Percentiles rank a stretch among this genome's conserved stretches.
These are phyloP conservation scores for Globisporangium parvum DNA, from an alignment of 352 stramenopile genomes.

Conservation along the genomic window DNA sequence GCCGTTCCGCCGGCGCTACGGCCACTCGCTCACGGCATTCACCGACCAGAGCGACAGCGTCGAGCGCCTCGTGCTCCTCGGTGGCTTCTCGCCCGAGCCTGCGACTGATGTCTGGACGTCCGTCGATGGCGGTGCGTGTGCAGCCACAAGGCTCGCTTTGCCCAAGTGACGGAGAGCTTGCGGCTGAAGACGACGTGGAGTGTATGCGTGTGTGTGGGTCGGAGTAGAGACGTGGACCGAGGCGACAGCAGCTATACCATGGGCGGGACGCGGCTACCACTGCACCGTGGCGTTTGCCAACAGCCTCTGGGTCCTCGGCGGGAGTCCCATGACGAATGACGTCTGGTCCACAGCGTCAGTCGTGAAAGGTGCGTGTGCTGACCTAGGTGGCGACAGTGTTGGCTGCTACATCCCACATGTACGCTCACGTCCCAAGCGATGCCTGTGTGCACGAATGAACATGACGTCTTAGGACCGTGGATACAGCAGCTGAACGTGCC, in stretches of 20 bases:
- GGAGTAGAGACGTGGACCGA: conserved; percentile 43
- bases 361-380: conserved; percentile 19
- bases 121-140: conserved; percentile 44
- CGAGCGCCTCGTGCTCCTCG: conserved; percentile 56
- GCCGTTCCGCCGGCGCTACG: conserved; percentile 64
- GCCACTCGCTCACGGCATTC: conserved; percentile 66
- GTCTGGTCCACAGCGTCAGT: conserved; percentile 69
- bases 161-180: too few relatives aligned
- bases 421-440: not conserved
- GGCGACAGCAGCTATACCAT: conserved; percentile 26
- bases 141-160: too few relatives aligned
- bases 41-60: conserved; percentile 35
- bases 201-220: too few relatives aligned
- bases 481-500: conserved; percentile 33
- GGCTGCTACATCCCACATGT: too few relatives aligned
- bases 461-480: conserved; percentile 19
- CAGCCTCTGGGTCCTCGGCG: conserved; percentile 65
- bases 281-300: conserved; percentile 56
- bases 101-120: conserved; percentile 73
- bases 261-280: conserved; percentile 64
- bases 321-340: conserved; percentile 74
- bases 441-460: not conserved
- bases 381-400: too few relatives aligned
- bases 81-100: conserved; percentile 68
- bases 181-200: not conserved